Conservation (phyloP, 306 rosid genomes). For the Malus fusca region DNA sequence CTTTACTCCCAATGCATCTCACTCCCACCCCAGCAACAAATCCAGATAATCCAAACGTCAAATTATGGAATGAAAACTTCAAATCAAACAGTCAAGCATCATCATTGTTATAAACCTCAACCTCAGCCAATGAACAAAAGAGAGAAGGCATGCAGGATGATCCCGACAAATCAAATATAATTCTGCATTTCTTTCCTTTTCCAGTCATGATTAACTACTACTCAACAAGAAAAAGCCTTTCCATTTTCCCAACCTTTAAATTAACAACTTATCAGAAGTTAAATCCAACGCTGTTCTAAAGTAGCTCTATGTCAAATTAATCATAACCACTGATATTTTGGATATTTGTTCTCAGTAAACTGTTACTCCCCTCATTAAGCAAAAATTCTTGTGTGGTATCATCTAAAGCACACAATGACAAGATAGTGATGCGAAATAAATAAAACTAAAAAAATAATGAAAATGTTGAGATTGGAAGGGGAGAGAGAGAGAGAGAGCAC, state of each 20-base stretch:
- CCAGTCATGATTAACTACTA: not conserved
- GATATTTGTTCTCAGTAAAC: not conserved
- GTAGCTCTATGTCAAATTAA: not conserved
- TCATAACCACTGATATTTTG: not conserved
- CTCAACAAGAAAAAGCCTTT: not conserved
- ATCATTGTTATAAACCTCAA: not conserved
- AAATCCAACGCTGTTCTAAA: not conserved
- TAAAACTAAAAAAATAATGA: not conserved
- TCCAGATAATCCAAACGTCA: too few relatives aligned
- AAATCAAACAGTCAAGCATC: not conserved
- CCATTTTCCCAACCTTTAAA: not conserved
- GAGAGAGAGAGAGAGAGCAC: constrained; percentile 26
- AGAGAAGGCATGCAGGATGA: not conserved
- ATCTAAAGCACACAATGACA: not conserved
- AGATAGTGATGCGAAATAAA: not conserved
- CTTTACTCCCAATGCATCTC: not conserved
- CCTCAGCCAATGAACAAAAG: not conserved
- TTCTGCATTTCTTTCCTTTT: not conserved
- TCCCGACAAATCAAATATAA: not conserved
- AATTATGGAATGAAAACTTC: not conserved
- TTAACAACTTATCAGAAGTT: not conserved
- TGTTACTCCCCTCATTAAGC: not conserved
- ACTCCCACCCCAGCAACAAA: not conserved
- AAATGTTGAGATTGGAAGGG: not conserved
- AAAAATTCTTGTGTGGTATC: not conserved